Evolutionary conservation across 371 early-diverging fungal genomes (phyloP), one percentile per base, ranked within the genome.

Genomic region (Apophysomyces ossiformis): DNA sequence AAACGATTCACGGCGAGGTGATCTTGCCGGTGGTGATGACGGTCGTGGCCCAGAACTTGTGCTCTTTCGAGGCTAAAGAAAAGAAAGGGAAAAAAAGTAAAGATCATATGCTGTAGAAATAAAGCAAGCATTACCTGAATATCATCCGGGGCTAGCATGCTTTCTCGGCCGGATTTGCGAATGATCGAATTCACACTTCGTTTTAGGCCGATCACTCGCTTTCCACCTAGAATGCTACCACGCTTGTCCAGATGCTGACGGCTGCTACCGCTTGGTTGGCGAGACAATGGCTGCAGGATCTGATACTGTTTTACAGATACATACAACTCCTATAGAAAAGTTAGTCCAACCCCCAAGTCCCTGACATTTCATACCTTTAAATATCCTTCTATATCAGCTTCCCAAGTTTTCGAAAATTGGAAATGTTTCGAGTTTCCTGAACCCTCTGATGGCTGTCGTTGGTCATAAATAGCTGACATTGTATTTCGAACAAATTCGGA

Each of bases 261-360:
- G 54, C 21, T 21, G 63, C 16, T 46, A 39, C 11, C 38, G 57
- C 54, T 37, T n/a, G 32, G 67, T 41, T 64, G 58, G 16, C 60
- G 37, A 2, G 76, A 56, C 21, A 76, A 37, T 2, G 90, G 92
- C 61, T 93, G 90, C 4, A 90, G 71, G 60, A 95, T 92, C 57
- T 91, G 93, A 65, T 88, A 77, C 64, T 83, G 78, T 68, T 92
- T 91, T 39, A 95, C 91, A 5, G 91, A 86, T 0, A 78, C 58
- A 69, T 95, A 94, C 47, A 94, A 83, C 7, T 94, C 93, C 87
- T 82, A 26, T 9, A 9, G 21, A 4, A 2, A 5, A 50, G 32
- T 26, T 26, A 26, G 3, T 8, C 16, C 11, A 50, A 21, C 7
- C 11, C 5, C 54, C n/a, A 9, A 6, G 54, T 8, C 11, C 2